phyloP scores from a whole-genome alignment of 108 stramenopile species.

The Cyclotella choctawhatcheeana region DNA sequence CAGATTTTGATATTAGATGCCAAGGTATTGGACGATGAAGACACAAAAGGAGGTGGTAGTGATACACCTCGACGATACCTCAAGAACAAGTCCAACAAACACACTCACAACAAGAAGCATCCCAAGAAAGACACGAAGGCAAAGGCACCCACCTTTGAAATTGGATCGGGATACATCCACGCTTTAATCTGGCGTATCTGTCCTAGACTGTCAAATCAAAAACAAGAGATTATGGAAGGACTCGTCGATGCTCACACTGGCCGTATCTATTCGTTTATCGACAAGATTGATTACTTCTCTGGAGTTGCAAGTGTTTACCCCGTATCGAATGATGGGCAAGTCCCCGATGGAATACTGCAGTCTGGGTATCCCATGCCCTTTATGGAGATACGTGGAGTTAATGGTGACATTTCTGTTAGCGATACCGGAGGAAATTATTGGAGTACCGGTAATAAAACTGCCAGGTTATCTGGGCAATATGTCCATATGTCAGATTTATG shows the following conservation, averaged over 20 bases:
- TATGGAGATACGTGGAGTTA: slow-evolving; percentile 1
- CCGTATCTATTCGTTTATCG: slow-evolving; percentile 11
- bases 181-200: slow-evolving; percentile 20
- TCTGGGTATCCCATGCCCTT: slow-evolving; percentile 23
- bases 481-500: slow-evolving; percentile 8
- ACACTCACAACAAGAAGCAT: neutral
- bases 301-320: slow-evolving; percentile 27
- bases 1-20: slow-evolving; percentile 12
- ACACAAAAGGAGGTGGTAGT: neutral
- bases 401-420: neutral
- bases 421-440: slow-evolving; percentile 11
- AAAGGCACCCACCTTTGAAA: neutral
- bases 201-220: slow-evolving; percentile 12
- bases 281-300: slow-evolving; percentile 25
- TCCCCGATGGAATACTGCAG: slow-evolving; percentile 18
- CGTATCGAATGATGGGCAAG: slow-evolving; percentile 20
- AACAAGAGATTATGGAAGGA: slow-evolving; percentile 21
- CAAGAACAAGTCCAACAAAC: neutral
- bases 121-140: neutral
- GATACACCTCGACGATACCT: neutral
- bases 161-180: slow-evolving; percentile 15
- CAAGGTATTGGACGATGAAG: too few species aligned
- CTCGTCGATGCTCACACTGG: slow-evolving; percentile 26
- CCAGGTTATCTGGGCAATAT: neutral
- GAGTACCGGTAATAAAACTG: neutral